Evolutionary conservation across 805 yeast genomes (phyloP).

Genomic region (Ogataea thermomethanolica): DNA sequence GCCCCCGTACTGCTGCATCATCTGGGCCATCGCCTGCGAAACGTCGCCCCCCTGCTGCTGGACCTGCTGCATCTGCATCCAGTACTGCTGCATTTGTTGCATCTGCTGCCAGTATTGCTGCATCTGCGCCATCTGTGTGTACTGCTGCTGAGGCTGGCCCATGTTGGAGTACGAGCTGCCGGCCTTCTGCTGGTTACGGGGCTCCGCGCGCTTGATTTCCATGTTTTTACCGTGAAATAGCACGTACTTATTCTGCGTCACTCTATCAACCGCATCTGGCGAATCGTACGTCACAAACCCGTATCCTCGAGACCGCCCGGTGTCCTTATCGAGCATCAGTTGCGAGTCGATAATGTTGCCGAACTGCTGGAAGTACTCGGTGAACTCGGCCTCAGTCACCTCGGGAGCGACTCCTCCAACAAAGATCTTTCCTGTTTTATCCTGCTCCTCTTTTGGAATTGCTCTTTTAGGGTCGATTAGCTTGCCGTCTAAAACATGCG

Average conservation of each 20-base stretch:
- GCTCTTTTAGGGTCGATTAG: conserved; percentile 97
- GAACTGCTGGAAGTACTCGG: conserved; percentile 77
- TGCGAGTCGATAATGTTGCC: conserved; percentile 95
- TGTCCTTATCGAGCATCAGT: conserved; percentile 94
- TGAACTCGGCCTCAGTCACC: conserved; percentile 87
- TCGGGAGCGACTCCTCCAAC: conserved; percentile 96
- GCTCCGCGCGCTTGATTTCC: conserved; percentile 83
- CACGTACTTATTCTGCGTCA: conserved; percentile 75
- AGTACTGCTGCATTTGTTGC: conserved; percentile 48
- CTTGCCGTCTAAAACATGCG: conserved; percentile 91
- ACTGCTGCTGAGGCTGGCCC: conserved; percentile 31
- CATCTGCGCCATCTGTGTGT: conserved; percentile 38
- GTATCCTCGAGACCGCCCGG: conserved; percentile 95
- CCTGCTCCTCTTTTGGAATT: conserved; percentile 95
- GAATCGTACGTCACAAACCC: conserved; percentile 96
- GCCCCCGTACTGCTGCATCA: conserved; percentile 17
- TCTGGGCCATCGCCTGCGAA: conserved; percentile 11
- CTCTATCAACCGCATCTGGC: conserved; percentile 89
- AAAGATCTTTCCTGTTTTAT: conserved; percentile 91
- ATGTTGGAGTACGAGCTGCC: conserved; percentile 33
- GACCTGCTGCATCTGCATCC: conserved; percentile 35
- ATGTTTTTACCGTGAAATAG: conserved; percentile 81
- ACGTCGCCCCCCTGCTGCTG: conserved; percentile 24
- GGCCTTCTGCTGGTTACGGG: conserved; percentile 62
- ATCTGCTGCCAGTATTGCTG: conserved; percentile 57